Evolutionary conservation across 305 asterid species (phyloP), one percentile per base, ranked within the genome.

Genomic region (Plantago lanceolata): DNA sequence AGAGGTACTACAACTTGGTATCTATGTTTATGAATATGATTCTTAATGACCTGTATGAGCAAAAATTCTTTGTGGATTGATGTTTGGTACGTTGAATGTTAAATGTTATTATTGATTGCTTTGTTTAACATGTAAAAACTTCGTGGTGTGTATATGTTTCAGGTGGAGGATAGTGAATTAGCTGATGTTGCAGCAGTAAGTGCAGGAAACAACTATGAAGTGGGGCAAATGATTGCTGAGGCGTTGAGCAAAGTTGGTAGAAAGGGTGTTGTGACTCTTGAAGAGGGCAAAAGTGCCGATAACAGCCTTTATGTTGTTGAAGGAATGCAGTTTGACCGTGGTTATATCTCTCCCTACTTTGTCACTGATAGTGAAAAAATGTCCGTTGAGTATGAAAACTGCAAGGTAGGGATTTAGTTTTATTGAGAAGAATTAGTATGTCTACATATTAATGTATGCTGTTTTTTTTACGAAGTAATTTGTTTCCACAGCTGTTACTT

Each of bases 251-350:
- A 85, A 82, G 97, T 90, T 66, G 97, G 97, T 6, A 81, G 97
- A 78, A 87, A 87, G 76, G 96, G 97, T 72, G 96, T 90, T 19
- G 97, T 90, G 66, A 90, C 97, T 59, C 97, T 90, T 43, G 97
- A 90, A 70, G 96, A 90, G 79, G 97, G 96, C 19, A 85, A 79
- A 74, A 83, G 97, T 66, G 82, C 96, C 0, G 96, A 87, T n/a
- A 90, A 87, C 81, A 72, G 70, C 64, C 79, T 90, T 15, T 81
- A 81, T 73, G 96, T 90, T 48, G 97, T 90, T 37, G 97, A 90
- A 76, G 97, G 96, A 50, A 90, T 90, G 97, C 97, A 90, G 70
- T 90, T 88, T 59, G 97, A 90, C 51, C 97, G 97, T 66, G 97
- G 96, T 35, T 88, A 90, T 71, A 75, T 86, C 40, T 90, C 96